Conservation (phyloP, 495 filamentous ascomycete genomes). For the Daldinia vernicosa region DNA sequence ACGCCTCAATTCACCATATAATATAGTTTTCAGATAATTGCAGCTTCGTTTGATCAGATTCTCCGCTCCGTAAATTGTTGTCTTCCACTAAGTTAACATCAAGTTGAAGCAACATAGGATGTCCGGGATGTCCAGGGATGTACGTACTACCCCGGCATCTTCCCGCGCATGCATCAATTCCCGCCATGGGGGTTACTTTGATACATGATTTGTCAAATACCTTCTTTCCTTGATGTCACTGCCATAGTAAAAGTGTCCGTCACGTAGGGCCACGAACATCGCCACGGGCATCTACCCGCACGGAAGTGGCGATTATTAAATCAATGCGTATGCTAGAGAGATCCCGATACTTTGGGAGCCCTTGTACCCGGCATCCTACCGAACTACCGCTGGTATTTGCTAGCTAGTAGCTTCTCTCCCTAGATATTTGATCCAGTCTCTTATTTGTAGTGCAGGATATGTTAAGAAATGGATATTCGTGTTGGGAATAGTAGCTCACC, state of each 20-base stretch:
- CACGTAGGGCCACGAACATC: neutral
- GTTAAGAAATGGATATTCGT: neutral
- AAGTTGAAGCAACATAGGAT: neutral
- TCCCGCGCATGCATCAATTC: neutral
- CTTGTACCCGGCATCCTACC: neutral
- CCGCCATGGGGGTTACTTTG: neutral
- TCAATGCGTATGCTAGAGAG: neutral
- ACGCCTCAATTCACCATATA: too few relatives aligned
- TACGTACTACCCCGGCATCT: neutral
- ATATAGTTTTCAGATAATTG: too few relatives aligned
- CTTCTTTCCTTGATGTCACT: neutral
- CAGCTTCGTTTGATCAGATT: too few relatives aligned
- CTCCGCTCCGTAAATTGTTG: too few relatives aligned
- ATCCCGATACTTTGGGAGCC: neutral
- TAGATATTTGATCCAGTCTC: neutral
- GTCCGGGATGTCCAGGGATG: neutral
- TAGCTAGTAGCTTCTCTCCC: neutral
- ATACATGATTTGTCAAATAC: neutral
- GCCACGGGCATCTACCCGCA: neutral
- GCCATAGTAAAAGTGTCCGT: neutral
- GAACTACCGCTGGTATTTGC: neutral
- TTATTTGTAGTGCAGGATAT: neutral
- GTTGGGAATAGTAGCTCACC: neutral
- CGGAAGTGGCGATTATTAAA: neutral
- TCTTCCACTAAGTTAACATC: too few relatives aligned